phyloP scores from a whole-genome alignment of 2,329 filamentous ascomycete species.

The Paecilomyces fulvus region DNA sequence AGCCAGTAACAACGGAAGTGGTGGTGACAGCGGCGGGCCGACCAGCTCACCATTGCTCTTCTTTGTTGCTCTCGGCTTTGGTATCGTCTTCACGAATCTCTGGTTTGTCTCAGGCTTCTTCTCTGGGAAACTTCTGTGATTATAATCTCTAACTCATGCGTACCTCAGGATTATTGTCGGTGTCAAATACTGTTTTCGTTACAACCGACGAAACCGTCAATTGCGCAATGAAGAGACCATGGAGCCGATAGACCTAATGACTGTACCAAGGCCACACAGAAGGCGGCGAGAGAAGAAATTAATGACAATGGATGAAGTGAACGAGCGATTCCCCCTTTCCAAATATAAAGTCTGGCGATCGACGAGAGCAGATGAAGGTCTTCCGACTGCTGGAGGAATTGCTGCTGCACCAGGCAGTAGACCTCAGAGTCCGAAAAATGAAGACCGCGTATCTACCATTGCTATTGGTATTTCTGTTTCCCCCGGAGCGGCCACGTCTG shows the following conservation, averaged over 20 bases:
- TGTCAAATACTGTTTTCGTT: constrained; percentile 98
- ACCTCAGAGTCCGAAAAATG: constrained; percentile 63
- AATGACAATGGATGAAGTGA: constrained; percentile 98
- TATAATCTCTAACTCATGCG: constrained; percentile 4
- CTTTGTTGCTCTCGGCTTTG: constrained; percentile 92
- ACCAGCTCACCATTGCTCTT: constrained; percentile 73
- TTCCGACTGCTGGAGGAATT: constrained; percentile 78
- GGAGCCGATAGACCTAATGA: constrained; percentile 79
- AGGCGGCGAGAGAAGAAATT: constrained; percentile 92
- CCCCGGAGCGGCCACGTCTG: constrained; percentile 14
- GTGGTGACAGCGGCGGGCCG: constrained; percentile 36
- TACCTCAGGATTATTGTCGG: constrained; percentile 91
- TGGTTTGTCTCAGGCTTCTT: constrained; percentile 57
- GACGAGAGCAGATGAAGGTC: constrained; percentile 69
- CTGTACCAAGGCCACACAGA: constrained; percentile 77
- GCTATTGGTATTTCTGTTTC: constrained; percentile 15
- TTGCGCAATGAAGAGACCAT: constrained; percentile 68
- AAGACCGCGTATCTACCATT: constrained; percentile 37
- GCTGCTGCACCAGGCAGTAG: constrained; percentile 61
- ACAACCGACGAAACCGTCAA: constrained; percentile 86
- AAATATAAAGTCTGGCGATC: constrained; percentile 97
- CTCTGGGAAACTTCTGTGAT: not conserved
- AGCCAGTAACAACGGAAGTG: constrained; percentile 12
- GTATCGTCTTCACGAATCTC: constrained; percentile 96
- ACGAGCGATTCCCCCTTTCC: constrained; percentile 87